phyloP scores from a whole-genome alignment of 2,329 filamentous ascomycete genomes.

The Diaporthe sp. region DNA sequence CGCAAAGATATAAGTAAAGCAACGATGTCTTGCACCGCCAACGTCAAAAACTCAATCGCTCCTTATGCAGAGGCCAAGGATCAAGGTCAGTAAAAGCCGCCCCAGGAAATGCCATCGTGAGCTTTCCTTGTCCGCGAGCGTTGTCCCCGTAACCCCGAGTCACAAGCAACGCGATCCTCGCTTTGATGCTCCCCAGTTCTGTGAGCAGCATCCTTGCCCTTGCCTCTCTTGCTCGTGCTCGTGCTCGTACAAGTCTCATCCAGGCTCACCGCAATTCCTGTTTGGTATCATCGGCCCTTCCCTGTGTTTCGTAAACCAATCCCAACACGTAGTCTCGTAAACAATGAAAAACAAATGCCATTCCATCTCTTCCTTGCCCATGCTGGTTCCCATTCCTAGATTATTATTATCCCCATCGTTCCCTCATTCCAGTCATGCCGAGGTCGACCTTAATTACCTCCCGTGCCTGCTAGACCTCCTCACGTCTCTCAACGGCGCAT shows the following conservation, averaged over 20 bases:
- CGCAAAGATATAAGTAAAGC: background rate
- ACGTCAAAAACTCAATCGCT: slow-evolving; percentile 25
- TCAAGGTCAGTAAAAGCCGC: slow-evolving; percentile 10
- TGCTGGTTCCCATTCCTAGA: slow-evolving; percentile 2
- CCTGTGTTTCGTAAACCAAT: slow-evolving; percentile 31
- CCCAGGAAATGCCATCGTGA: slow-evolving; percentile 23
- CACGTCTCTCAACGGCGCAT: slow-evolving; percentile 49
- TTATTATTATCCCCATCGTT: slow-evolving; percentile 2
- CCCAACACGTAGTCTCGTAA: slow-evolving; percentile 13
- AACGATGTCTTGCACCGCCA: slow-evolving; percentile 8
- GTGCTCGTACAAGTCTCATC: slow-evolving; percentile 18
- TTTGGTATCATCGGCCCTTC: slow-evolving; percentile 24
- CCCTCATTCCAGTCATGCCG: background rate
- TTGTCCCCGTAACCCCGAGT: background rate
- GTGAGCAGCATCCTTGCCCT: slow-evolving; percentile 16
- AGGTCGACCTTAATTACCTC: slow-evolving; percentile 40
- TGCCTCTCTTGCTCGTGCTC: background rate
- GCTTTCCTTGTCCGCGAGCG: slow-evolving; percentile 10
- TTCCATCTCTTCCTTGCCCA: background rate
- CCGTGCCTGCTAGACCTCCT: slow-evolving; percentile 52
- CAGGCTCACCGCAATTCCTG: slow-evolving; percentile 8
- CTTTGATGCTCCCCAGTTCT: slow-evolving; percentile 4
- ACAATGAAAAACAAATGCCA: slow-evolving; percentile 3
- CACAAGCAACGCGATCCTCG: slow-evolving; percentile 10
- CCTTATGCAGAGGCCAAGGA: slow-evolving; percentile 29